phyloP scores from a whole-genome alignment of 345 rosid species.

The Arabidopsis suecica region DNA sequence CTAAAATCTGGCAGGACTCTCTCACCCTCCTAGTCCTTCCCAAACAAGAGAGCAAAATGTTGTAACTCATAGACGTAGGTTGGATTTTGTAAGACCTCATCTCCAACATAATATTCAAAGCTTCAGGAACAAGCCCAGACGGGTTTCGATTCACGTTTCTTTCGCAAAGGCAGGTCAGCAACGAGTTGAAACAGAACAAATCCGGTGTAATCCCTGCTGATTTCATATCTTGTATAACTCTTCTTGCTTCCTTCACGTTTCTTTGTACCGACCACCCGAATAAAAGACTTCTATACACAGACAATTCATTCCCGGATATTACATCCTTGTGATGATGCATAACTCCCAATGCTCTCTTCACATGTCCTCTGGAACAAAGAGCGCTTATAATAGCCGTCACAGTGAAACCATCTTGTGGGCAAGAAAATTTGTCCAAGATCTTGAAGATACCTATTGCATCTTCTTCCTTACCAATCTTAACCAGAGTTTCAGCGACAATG shows the following conservation, averaged over 20 bases:
- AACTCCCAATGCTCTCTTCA: constrained; percentile 81
- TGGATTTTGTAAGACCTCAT: constrained; percentile 65
- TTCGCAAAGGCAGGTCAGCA: constrained; percentile 76
- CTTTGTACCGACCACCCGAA: constrained; percentile 72
- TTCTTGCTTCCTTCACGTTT: constrained; percentile 73
- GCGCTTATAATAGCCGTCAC: constrained; percentile 67
- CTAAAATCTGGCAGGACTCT: constrained; percentile 70
- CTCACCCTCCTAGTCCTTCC: constrained; percentile 79
- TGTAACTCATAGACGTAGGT: constrained; percentile 73
- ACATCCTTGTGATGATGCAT: constrained; percentile 68
- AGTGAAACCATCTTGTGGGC: constrained; percentile 61
- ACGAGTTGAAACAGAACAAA: constrained; percentile 71
- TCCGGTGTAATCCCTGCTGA: constrained; percentile 60
- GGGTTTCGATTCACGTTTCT: constrained; percentile 68
- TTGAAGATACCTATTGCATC: constrained; percentile 88
- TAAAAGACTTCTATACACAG: constrained; percentile 69
- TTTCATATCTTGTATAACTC: constrained; percentile 79
- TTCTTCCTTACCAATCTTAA: constrained; percentile 75
- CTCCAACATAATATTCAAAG: constrained; percentile 87
- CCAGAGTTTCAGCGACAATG: constrained; percentile 67
- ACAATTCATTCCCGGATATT: constrained; percentile 51
- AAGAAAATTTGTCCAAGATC: constrained; percentile 79
- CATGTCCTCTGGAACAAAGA: constrained; percentile 82
- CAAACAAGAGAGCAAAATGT: constrained; percentile 76
- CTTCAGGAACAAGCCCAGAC: constrained; percentile 83